Conservation (phyloP, 805 yeast genomes). For the Lipomyces spencermartinsiae region DNA sequence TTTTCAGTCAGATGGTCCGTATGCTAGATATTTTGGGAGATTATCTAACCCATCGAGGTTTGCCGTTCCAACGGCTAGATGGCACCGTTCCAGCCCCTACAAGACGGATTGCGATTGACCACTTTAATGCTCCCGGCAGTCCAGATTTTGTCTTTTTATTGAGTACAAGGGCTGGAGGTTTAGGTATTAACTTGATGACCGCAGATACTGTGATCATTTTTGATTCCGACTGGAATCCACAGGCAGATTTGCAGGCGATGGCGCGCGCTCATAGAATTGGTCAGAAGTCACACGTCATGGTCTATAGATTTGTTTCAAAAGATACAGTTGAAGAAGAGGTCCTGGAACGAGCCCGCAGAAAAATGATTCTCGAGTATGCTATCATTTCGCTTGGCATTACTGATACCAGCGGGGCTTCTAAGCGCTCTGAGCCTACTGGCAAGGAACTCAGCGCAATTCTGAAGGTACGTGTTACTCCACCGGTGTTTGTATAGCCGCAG, state of each 20-base stretch:
- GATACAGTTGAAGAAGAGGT: slow-evolving; percentile 99
- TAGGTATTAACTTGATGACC: slow-evolving; percentile 97
- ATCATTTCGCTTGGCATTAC: slow-evolving; percentile 95
- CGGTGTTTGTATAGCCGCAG: background rate
- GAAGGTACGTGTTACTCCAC: slow-evolving; percentile 49
- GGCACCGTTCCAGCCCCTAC: slow-evolving; percentile 96
- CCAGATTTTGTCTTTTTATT: slow-evolving; percentile 88
- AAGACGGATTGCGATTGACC: slow-evolving; percentile 93
- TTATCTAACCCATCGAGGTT: slow-evolving; percentile 84
- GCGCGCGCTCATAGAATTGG: slow-evolving; percentile 99
- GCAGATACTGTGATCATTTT: slow-evolving; percentile 98
- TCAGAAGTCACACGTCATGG: slow-evolving; percentile 98
- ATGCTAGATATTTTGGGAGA: slow-evolving; percentile 95
- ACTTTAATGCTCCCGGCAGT: slow-evolving; percentile 91
- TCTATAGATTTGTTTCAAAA: slow-evolving; percentile 94
- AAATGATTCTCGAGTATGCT: slow-evolving; percentile 98
- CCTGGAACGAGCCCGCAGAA: slow-evolving; percentile 92
- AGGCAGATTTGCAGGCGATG: slow-evolving; percentile 99
- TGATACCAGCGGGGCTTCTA: slow-evolving; percentile 62
- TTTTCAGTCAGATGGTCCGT: slow-evolving; percentile 96
- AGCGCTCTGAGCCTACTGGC: slow-evolving; percentile 75
- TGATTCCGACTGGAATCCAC: slow-evolving; percentile 99
- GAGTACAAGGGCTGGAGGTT: slow-evolving; percentile 98
- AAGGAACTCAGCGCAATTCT: slow-evolving; percentile 90
- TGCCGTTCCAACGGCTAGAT: slow-evolving; percentile 88